Percentiles rank a stretch among this genome's conserved stretches.
Conservation (phyloP, 2,329 filamentous ascomycete species). For the Aureobasidium subglaciale region DNA sequence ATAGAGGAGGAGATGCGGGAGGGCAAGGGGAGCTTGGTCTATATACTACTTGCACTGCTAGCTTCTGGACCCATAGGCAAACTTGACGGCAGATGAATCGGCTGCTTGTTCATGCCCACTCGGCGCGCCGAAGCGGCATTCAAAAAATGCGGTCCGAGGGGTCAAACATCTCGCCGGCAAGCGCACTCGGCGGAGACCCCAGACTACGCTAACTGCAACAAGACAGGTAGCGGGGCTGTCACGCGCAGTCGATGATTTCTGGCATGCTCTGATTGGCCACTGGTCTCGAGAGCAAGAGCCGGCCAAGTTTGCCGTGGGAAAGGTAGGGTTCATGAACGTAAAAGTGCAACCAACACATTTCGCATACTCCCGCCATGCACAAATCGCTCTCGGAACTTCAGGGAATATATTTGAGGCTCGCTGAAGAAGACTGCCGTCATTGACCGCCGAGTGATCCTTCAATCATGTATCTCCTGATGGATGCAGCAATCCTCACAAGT, state of each 20-base stretch:
- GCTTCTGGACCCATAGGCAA: neutral
- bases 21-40: neutral
- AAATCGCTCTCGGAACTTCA: neutral
- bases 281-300: neutral
- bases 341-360: neutral
- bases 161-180: neutral
- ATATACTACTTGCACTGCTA: constrained; percentile 6
- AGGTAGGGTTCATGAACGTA: neutral
- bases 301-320: neutral
- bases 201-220: neutral
- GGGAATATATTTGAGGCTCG: too few species aligned
- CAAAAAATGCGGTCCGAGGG: constrained; percentile 11
- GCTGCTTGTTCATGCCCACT: constrained; percentile 3
- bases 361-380: neutral
- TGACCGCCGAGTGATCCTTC: too few species aligned
- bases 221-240: neutral
- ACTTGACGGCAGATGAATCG: constrained; percentile 11
- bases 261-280: neutral
- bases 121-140: constrained; percentile 7
- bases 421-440: neutral
- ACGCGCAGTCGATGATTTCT: neutral
- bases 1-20: neutral
- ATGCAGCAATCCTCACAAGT: neutral
- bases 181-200: constrained; percentile 2
- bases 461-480: too few species aligned